These are phyloP conservation scores for Starmera pachycereana DNA, from an alignment of 805 yeast genomes.

Conservation along the genomic window DNA sequence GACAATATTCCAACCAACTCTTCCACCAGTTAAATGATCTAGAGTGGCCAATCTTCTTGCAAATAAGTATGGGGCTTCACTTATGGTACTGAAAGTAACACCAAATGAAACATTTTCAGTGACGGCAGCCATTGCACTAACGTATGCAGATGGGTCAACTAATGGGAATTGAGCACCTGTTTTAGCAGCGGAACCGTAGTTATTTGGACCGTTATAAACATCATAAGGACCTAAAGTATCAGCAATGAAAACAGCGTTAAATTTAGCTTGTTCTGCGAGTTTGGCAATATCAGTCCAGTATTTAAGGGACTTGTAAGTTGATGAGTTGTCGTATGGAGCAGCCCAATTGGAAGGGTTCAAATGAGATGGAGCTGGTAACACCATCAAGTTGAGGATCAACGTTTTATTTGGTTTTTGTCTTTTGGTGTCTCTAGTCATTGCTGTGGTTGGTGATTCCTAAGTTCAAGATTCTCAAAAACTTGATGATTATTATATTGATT, in stretches of 20 bases:
- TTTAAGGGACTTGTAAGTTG: conserved; percentile 15
- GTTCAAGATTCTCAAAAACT: too few relatives aligned
- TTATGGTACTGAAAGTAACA: conserved; percentile 26
- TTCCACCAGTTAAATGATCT: conserved; percentile 28
- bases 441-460: not conserved
- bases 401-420: conserved; percentile 6
- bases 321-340: conserved; percentile 25
- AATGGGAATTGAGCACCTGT: conserved; percentile 23
- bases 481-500: too few relatives aligned
- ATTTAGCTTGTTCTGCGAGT: conserved; percentile 24
- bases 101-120: conserved; percentile 26
- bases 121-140: conserved; percentile 28
- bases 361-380: conserved; percentile 17
- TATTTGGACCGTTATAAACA: conserved; percentile 26
- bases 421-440: not conserved
- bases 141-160: conserved; percentile 25
- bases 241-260: conserved; percentile 25
- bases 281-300: conserved; percentile 28
- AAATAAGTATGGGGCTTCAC: conserved; percentile 27
- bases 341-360: conserved; percentile 25
- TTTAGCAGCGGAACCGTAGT: conserved; percentile 20
- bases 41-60: conserved; percentile 28
- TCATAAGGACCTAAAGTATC: conserved; percentile 29
- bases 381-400: conserved; percentile 25
- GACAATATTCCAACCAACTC: conserved; percentile 32